These are phyloP conservation scores for Leishmania tarentolae DNA, from an alignment of 208 protist species.

Conservation along the genomic window DNA sequence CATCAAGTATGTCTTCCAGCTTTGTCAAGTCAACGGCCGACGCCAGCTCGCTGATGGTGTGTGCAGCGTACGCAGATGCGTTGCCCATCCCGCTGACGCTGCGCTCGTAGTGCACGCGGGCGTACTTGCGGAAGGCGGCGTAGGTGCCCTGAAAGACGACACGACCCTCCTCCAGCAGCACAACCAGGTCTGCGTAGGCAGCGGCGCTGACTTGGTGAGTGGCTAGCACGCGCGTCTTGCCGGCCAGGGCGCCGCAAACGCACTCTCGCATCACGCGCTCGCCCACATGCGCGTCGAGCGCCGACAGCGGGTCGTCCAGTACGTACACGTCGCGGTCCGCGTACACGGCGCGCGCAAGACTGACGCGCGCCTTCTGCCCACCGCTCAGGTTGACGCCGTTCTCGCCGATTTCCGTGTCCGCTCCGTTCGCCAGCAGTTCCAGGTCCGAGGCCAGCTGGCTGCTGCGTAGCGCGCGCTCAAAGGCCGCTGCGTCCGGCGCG, in stretches of 20 bases:
- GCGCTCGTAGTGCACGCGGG: conserved; percentile 43
- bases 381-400: conserved; percentile 83
- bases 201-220: conserved; percentile 94
- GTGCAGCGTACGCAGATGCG: neutral
- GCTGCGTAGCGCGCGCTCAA: conserved; percentile 50
- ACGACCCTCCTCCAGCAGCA: conserved; percentile 53
- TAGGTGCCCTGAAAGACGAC: conserved; percentile 49
- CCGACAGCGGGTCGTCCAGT: conserved; percentile 91
- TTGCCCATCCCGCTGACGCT: conserved; percentile 21
- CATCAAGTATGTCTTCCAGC: conserved; percentile 1
- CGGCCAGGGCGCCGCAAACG: conserved; percentile 57
- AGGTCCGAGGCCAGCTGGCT: conserved; percentile 87
- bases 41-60: conserved; percentile 6
- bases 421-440: conserved; percentile 68
- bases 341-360: conserved; percentile 84
- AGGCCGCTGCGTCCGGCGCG: conserved; percentile 44
- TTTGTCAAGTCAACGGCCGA: neutral
- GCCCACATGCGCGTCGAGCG: conserved; percentile 91
- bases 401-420: conserved; percentile 87
- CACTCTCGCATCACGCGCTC: conserved; percentile 56
- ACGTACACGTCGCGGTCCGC: conserved; percentile 79
- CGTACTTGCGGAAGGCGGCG: neutral
- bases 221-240: conserved; percentile 90
- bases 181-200: conserved; percentile 75
- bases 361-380: conserved; percentile 81